phyloP scores from a whole-genome alignment of 345 rosid genomes.

The Excoecaria agallocha region DNA sequence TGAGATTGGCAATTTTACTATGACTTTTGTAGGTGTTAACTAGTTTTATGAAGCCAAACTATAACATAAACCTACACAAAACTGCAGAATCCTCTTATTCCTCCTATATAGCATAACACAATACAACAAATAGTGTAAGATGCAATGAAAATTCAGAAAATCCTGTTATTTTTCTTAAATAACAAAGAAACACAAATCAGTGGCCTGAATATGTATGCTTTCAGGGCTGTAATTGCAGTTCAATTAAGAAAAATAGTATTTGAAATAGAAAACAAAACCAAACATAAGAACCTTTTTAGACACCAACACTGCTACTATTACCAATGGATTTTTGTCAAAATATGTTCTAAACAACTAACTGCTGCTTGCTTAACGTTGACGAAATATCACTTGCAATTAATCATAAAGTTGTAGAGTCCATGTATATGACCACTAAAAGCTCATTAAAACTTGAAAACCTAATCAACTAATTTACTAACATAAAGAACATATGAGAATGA shows the following conservation, averaged over 20 bases:
- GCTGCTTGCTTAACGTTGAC: neutral
- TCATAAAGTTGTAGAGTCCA: neutral
- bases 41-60: neutral
- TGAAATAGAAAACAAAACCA: neutral
- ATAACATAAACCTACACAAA: neutral
- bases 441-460: conserved; percentile 4
- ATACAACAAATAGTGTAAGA: neutral
- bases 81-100: neutral
- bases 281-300: neutral
- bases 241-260: neutral
- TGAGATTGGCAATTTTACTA: neutral
- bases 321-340: neutral
- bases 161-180: neutral
- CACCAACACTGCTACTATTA: neutral
- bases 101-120: too few species aligned
- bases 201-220: neutral
- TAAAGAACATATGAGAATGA: conserved; percentile 10
- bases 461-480: neutral
- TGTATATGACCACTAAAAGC: conserved; percentile 1
- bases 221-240: neutral
- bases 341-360: neutral
- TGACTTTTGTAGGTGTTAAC: neutral
- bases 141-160: neutral
- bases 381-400: neutral
- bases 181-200: neutral